Base-by-base conservation (phyloP, 805 yeast species). In the Hanseniaspora vineae region DNA sequence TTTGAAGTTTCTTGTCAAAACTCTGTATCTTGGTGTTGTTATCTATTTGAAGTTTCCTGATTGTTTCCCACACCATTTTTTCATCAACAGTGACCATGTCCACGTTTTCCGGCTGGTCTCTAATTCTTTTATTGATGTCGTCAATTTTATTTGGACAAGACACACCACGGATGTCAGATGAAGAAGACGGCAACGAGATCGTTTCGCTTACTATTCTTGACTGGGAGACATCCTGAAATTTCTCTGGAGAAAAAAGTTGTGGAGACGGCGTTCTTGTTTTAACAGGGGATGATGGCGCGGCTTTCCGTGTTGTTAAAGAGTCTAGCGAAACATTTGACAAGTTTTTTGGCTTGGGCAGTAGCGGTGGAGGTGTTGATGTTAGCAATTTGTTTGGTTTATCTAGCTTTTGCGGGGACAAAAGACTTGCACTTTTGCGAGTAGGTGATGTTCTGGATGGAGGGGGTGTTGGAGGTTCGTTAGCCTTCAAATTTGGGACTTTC, bases 1-100 rank as follows among this genome's bases (percentile, higher is more conserved):
- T 52, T 44, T 52, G 55, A 32, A 63, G 46, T 40, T 58, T 57
- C 46, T 52, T 59, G 48, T 62, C 66, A 43, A 62, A 61, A 9
- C 53, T 52, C 47, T 57, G 51, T 23, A 62, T 54, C 46, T 57
- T 62, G n/a, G 52, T 51, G 42, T 54, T 52, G 19, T 53, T 48
- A n/a, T 51, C 54, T n/a, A 56, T 42, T n/a, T 42, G 35, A 3
- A 42, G 19, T 31, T 19, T 42, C 20, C 31, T 42, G 23, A 42
- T 42, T 23, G 31, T 42, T 31, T 31, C 32, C 31, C 37, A 18
- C 29, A 19, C 45, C 37, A 19, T 32, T 17, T 42, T 18, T 31
- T 42, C 15, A 42, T 32, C 45, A 42, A 32, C 37, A 13, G 37
- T 31, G 8, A 32, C 37, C 13, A 32, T 15, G 13, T 42, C 37